phyloP scores from a whole-genome alignment of 352 stramenopile genomes.

The Elongisporangium senticosum region DNA sequence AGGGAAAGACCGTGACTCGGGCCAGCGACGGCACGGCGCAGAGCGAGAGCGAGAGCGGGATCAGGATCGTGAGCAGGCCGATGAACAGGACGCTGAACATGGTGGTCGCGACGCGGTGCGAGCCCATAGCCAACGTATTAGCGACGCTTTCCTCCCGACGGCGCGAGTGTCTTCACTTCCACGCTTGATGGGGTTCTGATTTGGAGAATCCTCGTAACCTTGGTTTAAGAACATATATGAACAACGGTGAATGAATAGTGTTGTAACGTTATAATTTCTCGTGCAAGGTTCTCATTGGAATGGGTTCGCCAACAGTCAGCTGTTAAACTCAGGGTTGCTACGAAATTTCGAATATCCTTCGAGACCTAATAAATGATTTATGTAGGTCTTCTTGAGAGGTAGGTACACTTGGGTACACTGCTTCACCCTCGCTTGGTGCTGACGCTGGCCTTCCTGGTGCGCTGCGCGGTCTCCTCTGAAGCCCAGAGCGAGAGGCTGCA shows the following conservation, averaged over 20 bases:
- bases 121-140: not conserved
- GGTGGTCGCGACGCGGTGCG: slow-evolving; percentile 17
- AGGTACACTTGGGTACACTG: too few species aligned
- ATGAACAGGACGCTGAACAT: slow-evolving; percentile 42
- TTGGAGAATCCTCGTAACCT: not conserved
- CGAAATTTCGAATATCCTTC: too few species aligned
- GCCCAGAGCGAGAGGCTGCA: slow-evolving; percentile 5
- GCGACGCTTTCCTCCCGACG: not conserved
- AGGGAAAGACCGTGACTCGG: slow-evolving; percentile 49
- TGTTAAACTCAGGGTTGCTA: not conserved
- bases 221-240: not conserved
- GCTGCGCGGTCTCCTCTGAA: not conserved
- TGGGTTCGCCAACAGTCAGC: not conserved
- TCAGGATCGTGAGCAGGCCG: slow-evolving; percentile 41
- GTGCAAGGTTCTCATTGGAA: too few species aligned
- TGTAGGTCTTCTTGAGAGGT: too few species aligned
- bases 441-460: slow-evolving; percentile 20
- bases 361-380: too few species aligned
- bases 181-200: not conserved
- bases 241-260: too few species aligned
- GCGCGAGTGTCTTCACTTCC: not conserved
- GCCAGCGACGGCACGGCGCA: slow-evolving; percentile 55
- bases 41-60: slow-evolving; percentile 59
- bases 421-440: too few species aligned
- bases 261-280: too few species aligned